phyloP scores from a whole-genome alignment of 2,329 filamentous ascomycete species.

The Mollisiaceae sp. region DNA sequence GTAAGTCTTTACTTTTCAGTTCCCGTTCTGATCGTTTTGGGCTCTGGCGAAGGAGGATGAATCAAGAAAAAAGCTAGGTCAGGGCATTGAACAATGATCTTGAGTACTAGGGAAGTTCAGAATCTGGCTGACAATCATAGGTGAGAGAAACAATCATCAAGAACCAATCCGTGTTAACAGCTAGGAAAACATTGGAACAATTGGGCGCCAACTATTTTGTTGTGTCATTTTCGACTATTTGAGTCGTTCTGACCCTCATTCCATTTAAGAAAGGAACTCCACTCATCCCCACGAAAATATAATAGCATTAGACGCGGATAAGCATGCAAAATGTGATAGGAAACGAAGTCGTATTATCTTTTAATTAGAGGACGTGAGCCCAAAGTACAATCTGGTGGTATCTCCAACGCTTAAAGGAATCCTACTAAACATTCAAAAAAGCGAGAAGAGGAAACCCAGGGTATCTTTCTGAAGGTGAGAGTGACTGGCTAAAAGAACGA shows the following conservation, averaged over 20 bases:
- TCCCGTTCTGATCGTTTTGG: not conserved
- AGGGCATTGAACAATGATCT: too few species aligned
- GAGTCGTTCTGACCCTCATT: not conserved
- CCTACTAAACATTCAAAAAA: not conserved
- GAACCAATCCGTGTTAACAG: not conserved
- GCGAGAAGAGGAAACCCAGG: conserved; percentile 9
- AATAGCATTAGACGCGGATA: too few species aligned
- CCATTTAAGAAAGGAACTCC: not conserved
- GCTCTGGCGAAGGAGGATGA: too few species aligned
- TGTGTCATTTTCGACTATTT: not conserved
- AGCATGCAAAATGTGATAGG: too few species aligned
- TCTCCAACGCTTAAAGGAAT: not conserved
- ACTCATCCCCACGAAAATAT: not conserved
- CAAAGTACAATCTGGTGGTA: conserved; percentile 5
- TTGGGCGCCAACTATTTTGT: not conserved
- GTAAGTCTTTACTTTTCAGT: conserved; percentile 14
- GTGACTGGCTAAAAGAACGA: not conserved
- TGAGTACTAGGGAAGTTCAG: too few species aligned
- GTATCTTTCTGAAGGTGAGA: conserved; percentile 8
- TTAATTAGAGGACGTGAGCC: not conserved
- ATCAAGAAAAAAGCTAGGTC: too few species aligned
- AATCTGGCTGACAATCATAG: not conserved
- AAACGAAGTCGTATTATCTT: not conserved
- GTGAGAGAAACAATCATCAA: not conserved
- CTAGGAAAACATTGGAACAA: not conserved